Evolutionary conservation across 345 rosid genomes (phyloP).

Genomic region (Physaria fendleri): DNA sequence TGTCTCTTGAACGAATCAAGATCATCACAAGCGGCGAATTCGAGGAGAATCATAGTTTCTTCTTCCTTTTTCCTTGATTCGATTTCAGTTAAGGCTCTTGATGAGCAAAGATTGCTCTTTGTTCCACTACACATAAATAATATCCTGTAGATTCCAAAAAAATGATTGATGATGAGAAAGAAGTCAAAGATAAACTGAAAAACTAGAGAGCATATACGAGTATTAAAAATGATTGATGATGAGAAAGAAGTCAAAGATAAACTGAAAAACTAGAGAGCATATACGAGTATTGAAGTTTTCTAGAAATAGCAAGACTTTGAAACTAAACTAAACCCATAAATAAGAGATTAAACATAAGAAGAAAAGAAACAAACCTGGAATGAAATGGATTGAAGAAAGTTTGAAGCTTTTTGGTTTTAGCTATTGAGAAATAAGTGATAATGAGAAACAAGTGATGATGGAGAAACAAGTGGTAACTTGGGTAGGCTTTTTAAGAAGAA

Average conservation of each 20-base stretch:
- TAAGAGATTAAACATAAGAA: not conserved
- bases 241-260: conserved; percentile 11
- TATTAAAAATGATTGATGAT: too few relatives aligned
- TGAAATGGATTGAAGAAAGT: not conserved
- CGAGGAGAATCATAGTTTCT: conserved; percentile 52
- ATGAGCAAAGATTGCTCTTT: conserved; percentile 31
- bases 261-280: not conserved
- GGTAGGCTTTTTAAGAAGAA: conserved; percentile 17
- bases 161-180: not conserved
- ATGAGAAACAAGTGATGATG: too few relatives aligned
- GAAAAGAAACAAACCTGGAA: conserved; percentile 19
- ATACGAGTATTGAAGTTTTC: not conserved
- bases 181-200: conserved; percentile 11
- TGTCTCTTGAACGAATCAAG: conserved; percentile 50
- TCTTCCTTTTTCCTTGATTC: conserved; percentile 29
- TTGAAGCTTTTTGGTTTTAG: not conserved
- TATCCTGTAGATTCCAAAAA: conserved; percentile 36
- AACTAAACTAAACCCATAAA: not conserved
- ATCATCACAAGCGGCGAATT: conserved; percentile 68
- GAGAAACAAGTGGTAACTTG: conserved; percentile 23
- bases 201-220: not conserved
- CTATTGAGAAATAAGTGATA: not conserved
- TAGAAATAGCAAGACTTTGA: conserved; percentile 3
- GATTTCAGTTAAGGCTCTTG: conserved; percentile 40
- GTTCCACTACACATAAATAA: conserved; percentile 47